phyloP scores from a whole-genome alignment of 208 protist species.

The Leishmania turanica region DNA sequence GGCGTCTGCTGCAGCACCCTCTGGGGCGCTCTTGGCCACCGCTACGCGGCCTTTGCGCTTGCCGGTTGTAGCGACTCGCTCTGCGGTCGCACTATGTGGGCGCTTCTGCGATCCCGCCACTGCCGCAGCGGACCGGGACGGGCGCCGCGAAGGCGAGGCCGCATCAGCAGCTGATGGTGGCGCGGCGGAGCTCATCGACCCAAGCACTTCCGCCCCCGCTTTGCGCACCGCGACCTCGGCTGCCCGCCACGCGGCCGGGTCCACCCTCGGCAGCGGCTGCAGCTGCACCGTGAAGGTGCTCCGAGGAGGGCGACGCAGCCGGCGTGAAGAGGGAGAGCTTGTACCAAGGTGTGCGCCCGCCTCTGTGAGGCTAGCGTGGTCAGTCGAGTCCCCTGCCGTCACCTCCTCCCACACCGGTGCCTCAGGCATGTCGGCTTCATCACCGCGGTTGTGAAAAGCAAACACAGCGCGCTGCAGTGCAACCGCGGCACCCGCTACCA shows the following conservation, averaged over 20 bases:
- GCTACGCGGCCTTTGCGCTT: background rate
- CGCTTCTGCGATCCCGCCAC: background rate
- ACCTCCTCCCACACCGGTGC: background rate
- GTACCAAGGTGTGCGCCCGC: background rate
- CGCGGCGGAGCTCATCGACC: background rate
- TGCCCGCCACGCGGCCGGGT: constrained; percentile 23
- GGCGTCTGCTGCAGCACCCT: background rate
- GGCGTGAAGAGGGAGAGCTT: background rate
- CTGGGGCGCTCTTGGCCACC: background rate
- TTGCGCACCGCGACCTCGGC: constrained; percentile 22
- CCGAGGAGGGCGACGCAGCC: background rate
- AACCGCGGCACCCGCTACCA: constrained; percentile 25
- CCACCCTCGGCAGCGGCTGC: constrained; percentile 20
- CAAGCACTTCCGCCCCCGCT: constrained; percentile 9
- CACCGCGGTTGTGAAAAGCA: constrained; percentile 14
- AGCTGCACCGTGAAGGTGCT: constrained; percentile 23
- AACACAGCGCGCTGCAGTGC: constrained; percentile 39
- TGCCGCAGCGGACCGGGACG: background rate
- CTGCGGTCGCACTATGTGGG: background rate
- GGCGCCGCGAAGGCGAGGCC: background rate
- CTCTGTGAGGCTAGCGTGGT: background rate
- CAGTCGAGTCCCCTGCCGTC: background rate
- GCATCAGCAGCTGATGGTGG: background rate
- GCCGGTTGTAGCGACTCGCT: background rate
- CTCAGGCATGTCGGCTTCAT: background rate